phyloP scores from a whole-genome alignment of 768 basidiomycete genomes.

The Boletus patriciae region DNA sequence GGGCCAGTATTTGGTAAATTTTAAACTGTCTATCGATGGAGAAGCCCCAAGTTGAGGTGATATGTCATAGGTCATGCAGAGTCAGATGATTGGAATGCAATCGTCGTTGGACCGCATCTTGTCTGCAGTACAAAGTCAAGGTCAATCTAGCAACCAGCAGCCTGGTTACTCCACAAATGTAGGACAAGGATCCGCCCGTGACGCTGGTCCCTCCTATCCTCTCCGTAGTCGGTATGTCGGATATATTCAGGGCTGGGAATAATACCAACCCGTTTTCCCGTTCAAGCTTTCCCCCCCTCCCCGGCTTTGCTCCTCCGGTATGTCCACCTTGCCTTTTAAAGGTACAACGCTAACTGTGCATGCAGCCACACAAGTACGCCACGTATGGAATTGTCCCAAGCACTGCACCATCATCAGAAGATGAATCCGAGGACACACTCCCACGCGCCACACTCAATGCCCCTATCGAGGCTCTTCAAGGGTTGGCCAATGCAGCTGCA shows the following conservation, averaged over 20 bases:
- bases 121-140: conserved; percentile 54
- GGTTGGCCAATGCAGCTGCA: conserved; percentile 91
- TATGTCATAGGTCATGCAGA: conserved; percentile 72
- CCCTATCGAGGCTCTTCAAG: conserved; percentile 92
- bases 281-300: conserved; percentile 75
- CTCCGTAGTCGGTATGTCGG: conserved; percentile 36
- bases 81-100: conserved; percentile 95
- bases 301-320: conserved; percentile 90
- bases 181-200: conserved; percentile 26
- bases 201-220: conserved; percentile 28
- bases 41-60: neutral
- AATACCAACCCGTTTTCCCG: conserved; percentile 33
- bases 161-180: conserved; percentile 15
- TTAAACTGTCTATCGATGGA: neutral
- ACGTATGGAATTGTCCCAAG: conserved; percentile 88
- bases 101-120: conserved; percentile 84
- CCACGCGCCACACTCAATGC: conserved; percentile 83
- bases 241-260: conserved; percentile 21
- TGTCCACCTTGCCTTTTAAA: conserved; percentile 27
- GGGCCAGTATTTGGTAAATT: conserved; percentile 74
- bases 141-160: conserved; percentile 35
- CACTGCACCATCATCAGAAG: conserved; percentile 82
- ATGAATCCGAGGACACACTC: conserved; percentile 87
- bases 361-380: conserved; percentile 83
- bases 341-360: conserved; percentile 15